phyloP scores from a whole-genome alignment of 1,284 basidiomycete species.

The Xerocomus tenax region DNA sequence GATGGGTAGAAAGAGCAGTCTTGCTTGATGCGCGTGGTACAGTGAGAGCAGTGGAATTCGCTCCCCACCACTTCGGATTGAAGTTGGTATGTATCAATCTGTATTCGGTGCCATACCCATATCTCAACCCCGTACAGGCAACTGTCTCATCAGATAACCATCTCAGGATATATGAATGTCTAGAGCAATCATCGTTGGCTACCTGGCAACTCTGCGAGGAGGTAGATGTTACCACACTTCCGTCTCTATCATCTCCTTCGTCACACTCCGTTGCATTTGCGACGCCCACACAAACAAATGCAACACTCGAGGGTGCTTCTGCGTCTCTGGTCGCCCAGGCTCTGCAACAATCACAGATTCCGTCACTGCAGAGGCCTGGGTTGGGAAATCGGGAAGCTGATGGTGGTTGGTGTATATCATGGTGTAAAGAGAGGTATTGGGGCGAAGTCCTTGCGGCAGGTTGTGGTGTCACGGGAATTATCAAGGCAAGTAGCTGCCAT shows the following conservation, averaged over 20 bases:
- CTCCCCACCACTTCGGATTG: conserved; percentile 76
- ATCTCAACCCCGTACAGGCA: conserved; percentile 43
- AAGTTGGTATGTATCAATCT: conserved; percentile 56
- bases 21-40: conserved; percentile 78
- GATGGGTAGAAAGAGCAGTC: conserved; percentile 70
- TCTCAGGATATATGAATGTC: conserved; percentile 82
- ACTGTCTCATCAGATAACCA: conserved; percentile 80
- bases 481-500: conserved; percentile 51
- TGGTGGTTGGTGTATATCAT: conserved; percentile 85
- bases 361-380: conserved; percentile 41
- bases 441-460: conserved; percentile 77
- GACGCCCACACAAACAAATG: conserved; percentile 59
- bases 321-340: conserved; percentile 54
- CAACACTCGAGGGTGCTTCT: conserved; percentile 48
- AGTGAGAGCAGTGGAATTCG: conserved; percentile 77
- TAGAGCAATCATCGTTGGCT: conserved; percentile 71
- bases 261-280: conserved; percentile 46
- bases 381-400: conserved; percentile 67
- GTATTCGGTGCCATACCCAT: not conserved
- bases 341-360: conserved; percentile 49
- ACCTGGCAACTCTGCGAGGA: conserved; percentile 77
- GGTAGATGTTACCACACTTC: conserved; percentile 61
- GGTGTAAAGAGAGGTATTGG: conserved; percentile 93
- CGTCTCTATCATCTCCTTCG: conserved; percentile 39
- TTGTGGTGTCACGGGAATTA: conserved; percentile 59